phyloP scores from a whole-genome alignment of 1,284 basidiomycete species.

The Macrocystidia cucumis region DNA sequence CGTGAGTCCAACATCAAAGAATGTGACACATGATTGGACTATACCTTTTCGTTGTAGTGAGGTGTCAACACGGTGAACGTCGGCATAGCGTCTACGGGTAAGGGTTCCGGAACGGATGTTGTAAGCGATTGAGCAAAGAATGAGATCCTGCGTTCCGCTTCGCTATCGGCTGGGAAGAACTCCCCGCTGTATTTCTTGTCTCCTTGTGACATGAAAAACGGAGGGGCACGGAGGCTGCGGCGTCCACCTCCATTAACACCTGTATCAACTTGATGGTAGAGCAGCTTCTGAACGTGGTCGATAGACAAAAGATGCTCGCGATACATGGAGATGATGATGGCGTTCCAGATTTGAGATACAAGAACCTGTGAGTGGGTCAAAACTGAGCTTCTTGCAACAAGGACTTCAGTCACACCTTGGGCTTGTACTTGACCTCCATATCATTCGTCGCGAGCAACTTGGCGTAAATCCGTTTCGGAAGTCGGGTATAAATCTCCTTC shows the following conservation, averaged over 20 bases:
- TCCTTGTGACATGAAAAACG: constrained; percentile 90
- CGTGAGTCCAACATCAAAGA: constrained; percentile 7
- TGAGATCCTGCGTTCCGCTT: constrained; percentile 91
- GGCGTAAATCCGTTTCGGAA: constrained; percentile 93
- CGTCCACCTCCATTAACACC: constrained; percentile 80
- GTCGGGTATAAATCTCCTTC: constrained; percentile 88
- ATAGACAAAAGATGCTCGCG: constrained; percentile 94
- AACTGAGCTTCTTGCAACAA: neutral
- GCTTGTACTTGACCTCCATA: constrained; percentile 96
- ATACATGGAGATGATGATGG: constrained; percentile 99
- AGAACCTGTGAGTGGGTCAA: constrained; percentile 52
- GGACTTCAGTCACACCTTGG: constrained; percentile 56
- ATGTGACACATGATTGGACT: constrained; percentile 9
- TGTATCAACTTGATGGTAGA: constrained; percentile 92
- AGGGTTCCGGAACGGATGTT: constrained; percentile 80
- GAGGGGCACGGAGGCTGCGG: constrained; percentile 83
- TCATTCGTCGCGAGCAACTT: constrained; percentile 87
- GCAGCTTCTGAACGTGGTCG: constrained; percentile 89
- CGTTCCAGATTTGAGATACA: constrained; percentile 97
- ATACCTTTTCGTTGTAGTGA: constrained; percentile 91
- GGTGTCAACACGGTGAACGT: constrained; percentile 95
- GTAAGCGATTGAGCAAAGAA: constrained; percentile 96
- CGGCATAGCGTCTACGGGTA: constrained; percentile 94
- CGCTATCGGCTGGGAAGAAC: constrained; percentile 89
- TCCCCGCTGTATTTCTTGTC: constrained; percentile 81